Evolutionary conservation across 495 filamentous ascomycete genomes (phyloP).

Genomic region (Rostrohypoxylon terebratum): DNA sequence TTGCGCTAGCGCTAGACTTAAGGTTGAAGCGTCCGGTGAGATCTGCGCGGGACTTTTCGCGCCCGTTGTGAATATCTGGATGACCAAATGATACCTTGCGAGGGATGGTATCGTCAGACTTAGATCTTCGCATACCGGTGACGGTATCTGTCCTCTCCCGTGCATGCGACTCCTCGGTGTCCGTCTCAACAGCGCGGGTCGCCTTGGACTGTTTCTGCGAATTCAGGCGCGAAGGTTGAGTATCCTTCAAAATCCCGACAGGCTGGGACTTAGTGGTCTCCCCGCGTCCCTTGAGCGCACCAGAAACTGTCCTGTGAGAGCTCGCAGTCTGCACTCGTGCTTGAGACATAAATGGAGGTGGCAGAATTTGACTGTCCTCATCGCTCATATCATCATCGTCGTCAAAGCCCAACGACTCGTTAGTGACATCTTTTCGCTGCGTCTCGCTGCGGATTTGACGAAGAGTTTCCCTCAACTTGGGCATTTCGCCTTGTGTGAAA

Average conservation of each 20-base stretch:
- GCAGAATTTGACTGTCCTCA: conserved; percentile 35
- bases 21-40: conserved; percentile 58
- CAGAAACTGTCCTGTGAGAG: conserved; percentile 32
- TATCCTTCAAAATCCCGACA: conserved; percentile 59
- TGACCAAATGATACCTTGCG: conserved; percentile 42
- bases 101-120: conserved; percentile 27
- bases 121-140: conserved; percentile 26
- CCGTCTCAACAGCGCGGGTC: conserved; percentile 7
- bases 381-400: conserved; percentile 42
- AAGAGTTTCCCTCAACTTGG: conserved; percentile 53
- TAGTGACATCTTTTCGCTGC: conserved; percentile 26
- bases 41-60: conserved; percentile 40
- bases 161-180: conserved; percentile 12
- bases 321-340: conserved; percentile 40
- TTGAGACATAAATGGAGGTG: conserved; percentile 11
- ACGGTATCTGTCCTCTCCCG: conserved; percentile 20
- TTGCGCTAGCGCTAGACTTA: conserved; percentile 54
- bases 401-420: conserved; percentile 25
- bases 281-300: conserved; percentile 34
- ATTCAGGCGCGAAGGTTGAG: conserved; percentile 54
- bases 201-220: conserved; percentile 30
- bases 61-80: conserved; percentile 4
- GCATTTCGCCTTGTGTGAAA: conserved; percentile 54
- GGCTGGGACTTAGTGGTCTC: conserved; percentile 47
- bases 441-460: conserved; percentile 48